Conservation (phyloP, 2,329 filamentous ascomycete genomes). For the Aaosphaeria arxii region DNA sequence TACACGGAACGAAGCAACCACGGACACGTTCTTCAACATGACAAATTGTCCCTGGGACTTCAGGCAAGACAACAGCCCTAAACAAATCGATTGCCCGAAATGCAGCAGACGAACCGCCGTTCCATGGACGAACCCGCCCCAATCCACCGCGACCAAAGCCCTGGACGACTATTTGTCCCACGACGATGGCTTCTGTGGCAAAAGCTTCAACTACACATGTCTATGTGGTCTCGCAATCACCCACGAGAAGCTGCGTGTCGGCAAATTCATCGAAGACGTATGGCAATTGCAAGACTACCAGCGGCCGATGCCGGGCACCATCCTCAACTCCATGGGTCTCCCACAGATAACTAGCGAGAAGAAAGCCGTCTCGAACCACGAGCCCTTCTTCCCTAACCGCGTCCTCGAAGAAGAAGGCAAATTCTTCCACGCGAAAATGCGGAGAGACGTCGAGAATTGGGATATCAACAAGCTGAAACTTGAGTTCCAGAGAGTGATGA, state of each 20-base stretch:
- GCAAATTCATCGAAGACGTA: constrained; percentile 60
- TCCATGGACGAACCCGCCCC: constrained; percentile 57
- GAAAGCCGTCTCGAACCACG: constrained; percentile 11
- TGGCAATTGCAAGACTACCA: constrained; percentile 45
- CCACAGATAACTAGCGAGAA: constrained; percentile 38
- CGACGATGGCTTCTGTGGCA: constrained; percentile 61
- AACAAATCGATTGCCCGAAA: constrained; percentile 54
- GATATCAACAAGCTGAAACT: constrained; percentile 8
- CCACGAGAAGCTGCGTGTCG: constrained; percentile 59
- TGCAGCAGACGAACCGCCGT: constrained; percentile 47
- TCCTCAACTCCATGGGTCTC: constrained; percentile 56
- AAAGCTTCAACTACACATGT: constrained; percentile 53
- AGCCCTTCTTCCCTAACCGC: constrained; percentile 17
- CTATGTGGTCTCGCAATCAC: constrained; percentile 51
- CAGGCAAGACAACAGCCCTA: constrained; percentile 48
- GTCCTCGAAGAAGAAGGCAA: constrained; percentile 22
- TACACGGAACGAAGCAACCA: constrained; percentile 39
- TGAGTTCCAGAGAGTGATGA: constrained; percentile 7
- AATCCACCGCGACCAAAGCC: not conserved
- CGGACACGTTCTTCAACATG: constrained; percentile 42
- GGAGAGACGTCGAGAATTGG: constrained; percentile 20
- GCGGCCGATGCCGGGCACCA: constrained; percentile 65
- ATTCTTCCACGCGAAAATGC: constrained; percentile 4
- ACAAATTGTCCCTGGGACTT: constrained; percentile 61
- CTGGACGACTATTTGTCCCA: constrained; percentile 32